Evolutionary conservation across 306 rosid species (phyloP), one percentile per base, ranked within the genome.

Genomic region (Citrullus colocynthis): DNA sequence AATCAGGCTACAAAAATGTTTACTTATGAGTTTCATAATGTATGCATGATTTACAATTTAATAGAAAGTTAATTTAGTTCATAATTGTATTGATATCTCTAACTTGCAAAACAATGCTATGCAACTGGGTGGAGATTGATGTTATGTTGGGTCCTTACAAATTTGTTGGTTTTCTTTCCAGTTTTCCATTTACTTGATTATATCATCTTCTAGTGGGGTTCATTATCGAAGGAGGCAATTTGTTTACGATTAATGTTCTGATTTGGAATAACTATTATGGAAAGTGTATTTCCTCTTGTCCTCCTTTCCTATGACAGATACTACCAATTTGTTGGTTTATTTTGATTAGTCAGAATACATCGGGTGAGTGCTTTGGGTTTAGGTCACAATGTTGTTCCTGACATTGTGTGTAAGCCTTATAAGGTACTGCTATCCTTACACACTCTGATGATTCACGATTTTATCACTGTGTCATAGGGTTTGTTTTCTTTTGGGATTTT

Each of bases 11-110:
- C 85, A 21, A 85, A 61, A 24, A 74, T 82, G 88, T 82, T 82
- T 83, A 74, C 82, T 73, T 82, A 80, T 60, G 84, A 82, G 78
- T 84, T 84, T 73, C 84, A 78, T 17, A 80, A 78, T 85, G 88
- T 82, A 78, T 77, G 84, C n/a, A 60, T 60, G 62, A 36, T 76
- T 72, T 72, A 11, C 78, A 52, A 62, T 51, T 32, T 5, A 62
- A 9, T 2, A 12, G 49, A 61, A 51, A 54, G 66, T 59, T 62
- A 3, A 24, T 12, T 58, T 45, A 70, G 41, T 70, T 70, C 77
- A 16, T 49, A 73, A 51, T 30, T 49, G 30, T 51, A 52, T 16
- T 6, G 7, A 52, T 49, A 45, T 6, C 14, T 44, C 3, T 24
- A 51, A 34, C 44, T 28, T 52, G 4, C 28, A 30, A 24, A 15